Base-by-base conservation (phyloP, 176 grass and related monocot species). In the Panicum miliaceum region DNA sequence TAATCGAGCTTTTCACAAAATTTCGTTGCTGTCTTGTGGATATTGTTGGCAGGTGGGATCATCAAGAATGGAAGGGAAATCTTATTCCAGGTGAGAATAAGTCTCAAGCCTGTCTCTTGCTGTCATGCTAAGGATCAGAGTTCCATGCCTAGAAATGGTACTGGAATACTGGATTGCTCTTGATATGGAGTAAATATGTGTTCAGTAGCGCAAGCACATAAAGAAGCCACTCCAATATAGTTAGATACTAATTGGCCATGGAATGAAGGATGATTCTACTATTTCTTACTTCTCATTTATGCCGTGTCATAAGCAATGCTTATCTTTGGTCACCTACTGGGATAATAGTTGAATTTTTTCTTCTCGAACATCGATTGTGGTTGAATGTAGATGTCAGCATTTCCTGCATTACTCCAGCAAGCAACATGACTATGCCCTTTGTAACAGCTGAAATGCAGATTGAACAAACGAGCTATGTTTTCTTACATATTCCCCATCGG, bases 1-100 rank as follows among this genome's bases (percentile, higher is more conserved):
- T 86, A 13, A 8, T 36, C 13, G 19, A 64, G 66, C 18, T 20
- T 77, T 50, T 86, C 19, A 80, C 51, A 16, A 22, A 61, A 68
- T 23, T 22, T 20, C 12, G 34, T 45, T 69, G 2, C 12, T 79
- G n/a, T 43, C 8, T 75, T 13, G 9, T n/a, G 19, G 57, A 67
- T 77, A 11, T 41, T 26, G 22, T 53, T 41, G 2, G 20, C 85
- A 94, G 92, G 68, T 25, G 86, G 53, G 7, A 45, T 93, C 71
- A 93, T 98, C 37, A 92, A 86, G 83, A 83, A 87, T 60, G 96
- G 96, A 89, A 95, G 93, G 81, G 96, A 98, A 79, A 95, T 98
- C 15, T 65, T 98, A 77, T 78, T 95, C 51, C 96, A 98, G 91
- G 96, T 98, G 58, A 81, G 64, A 71, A 80, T 43, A 45, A 32